Evolutionary conservation across 768 basidiomycete species (phyloP).

Genomic region (Panus rudis): DNA sequence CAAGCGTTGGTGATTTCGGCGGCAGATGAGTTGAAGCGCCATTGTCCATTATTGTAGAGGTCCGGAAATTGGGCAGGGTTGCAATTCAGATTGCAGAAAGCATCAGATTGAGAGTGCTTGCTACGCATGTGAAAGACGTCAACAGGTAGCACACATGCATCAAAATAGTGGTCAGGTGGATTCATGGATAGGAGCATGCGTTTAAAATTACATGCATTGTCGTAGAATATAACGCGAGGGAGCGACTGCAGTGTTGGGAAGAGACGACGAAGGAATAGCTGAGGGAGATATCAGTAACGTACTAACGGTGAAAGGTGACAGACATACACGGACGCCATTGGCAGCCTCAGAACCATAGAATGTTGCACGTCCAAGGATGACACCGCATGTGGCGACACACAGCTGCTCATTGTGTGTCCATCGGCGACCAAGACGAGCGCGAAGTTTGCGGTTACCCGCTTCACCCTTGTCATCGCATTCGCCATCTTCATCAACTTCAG

Average conservation of each 20-base stretch:
- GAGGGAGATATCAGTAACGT: conserved; percentile 1
- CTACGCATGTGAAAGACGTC: conserved; percentile 29
- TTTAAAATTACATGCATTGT: conserved; percentile 20
- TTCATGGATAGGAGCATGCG: neutral
- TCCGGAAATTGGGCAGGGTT: conserved; percentile 25
- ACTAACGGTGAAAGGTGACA: conserved; percentile 3
- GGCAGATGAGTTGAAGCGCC: conserved; percentile 30
- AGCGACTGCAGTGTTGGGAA: conserved; percentile 3
- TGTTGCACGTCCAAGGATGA: conserved; percentile 10
- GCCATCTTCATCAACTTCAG: neutral
- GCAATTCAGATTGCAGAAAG: conserved; percentile 22
- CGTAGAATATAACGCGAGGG: conserved; percentile 22
- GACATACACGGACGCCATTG: conserved; percentile 5
- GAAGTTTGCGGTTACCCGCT: neutral
- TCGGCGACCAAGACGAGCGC: conserved; percentile 11
- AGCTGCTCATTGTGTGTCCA: conserved; percentile 21
- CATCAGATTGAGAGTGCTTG: conserved; percentile 25
- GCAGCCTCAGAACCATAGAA: conserved; percentile 18
- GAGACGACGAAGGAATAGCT: conserved; percentile 8
- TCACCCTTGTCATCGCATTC: neutral
- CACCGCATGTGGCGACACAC: conserved; percentile 15
- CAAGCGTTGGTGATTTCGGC: conserved; percentile 32
- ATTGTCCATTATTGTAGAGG: conserved; percentile 20
- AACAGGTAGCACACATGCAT: conserved; percentile 19
- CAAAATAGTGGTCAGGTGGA: conserved; percentile 12